Base-by-base conservation (phyloP, 2,329 filamentous ascomycete species). In the Podosphaera xanthii region DNA sequence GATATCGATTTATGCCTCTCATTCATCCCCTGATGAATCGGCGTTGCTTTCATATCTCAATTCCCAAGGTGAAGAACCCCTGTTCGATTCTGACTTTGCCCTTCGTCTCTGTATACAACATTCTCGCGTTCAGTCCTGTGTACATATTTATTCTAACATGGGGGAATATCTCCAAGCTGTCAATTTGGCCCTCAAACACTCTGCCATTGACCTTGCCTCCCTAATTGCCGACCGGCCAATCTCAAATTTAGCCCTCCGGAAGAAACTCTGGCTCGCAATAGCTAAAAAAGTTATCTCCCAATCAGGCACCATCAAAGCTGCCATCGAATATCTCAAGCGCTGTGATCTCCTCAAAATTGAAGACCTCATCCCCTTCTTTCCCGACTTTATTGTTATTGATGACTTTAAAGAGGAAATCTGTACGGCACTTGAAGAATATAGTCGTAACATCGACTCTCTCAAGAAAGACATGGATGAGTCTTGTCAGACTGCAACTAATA, bases 401-500 rank as follows among this genome's bases (percentile, higher is more conserved):
- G 92, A 97, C 70, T 98, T 98, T 77, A 96, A 97, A 69, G 90
- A 97, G 63, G 92, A 98, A 70, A 97, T 98, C 44, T 98, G 92
- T 72, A 77, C 81, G 0, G 92, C 94, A 0, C 77, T 98, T 1
- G 92, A 98, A 71, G 87, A 94, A 63, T 98, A 98, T 73, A 86
- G 83, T 54, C 84, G 87, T 44, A 88, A 87, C 64, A 98, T 98
- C 64, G 92, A 97, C 67, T 76, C 76, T 1, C 74, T 98, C 46
- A 89, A 90, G 68, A 82, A 84, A 63, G 91, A 97, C 70, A 98
- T 98, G 92, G 92, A 98, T 70, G 88, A 95, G 68, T 88, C 84
- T 3, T 86, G 88, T 8, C 81, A 83, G 62, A 97, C 92, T 12
- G 91, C 92, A 0, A 80, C 83, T 36, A 88, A 95, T 66, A 97